Base-by-base conservation (phyloP, 2,329 filamentous ascomycete species). In the Nemania sp. region DNA sequence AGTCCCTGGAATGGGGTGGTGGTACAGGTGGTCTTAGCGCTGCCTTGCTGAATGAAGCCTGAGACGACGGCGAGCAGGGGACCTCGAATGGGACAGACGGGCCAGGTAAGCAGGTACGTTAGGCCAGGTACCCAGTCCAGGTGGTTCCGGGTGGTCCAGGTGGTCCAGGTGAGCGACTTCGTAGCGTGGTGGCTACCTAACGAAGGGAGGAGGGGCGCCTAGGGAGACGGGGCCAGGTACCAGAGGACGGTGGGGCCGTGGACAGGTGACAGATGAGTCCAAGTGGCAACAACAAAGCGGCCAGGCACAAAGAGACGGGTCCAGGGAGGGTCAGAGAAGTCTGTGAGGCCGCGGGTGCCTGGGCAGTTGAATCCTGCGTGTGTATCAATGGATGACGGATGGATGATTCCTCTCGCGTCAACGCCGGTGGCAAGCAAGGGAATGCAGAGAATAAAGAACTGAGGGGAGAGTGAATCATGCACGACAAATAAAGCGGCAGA, bases 381-480 rank as follows among this genome's bases (percentile, higher is more conserved):
- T 69, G 64, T 64, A 67, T 47, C 48, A 56, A 60, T 54, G 61
- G 68, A 29, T 29, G 25, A 67, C 43, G 45, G 58, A 60, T 54
- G 61, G 68, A 69, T 68, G 68, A 67, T 66, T 69, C 65, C 67
- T 57, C 39, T 57, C 43, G 53, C 61, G 66, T 63, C 65, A 69
- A 66, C 64, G 60, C 54, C 61, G 53, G 64, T 69, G 70, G 70
- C 70, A 70, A 69, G 68, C 66, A 68, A n/a, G 64, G 66, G 53
- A 67, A 67, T 63, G 45, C 60, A 62, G n/a, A n/a, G n/a, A 60
- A 63, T 45, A 66, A 67, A 65, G 60, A 56, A 67, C 18, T 67
- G 66, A 68, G 66, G 21, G 66, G 66, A 67, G 66, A 68, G 54
- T 68, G 63, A 57, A 55, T 64, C 65, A 68, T 65, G 42, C 53